Conservation (phyloP, 495 filamentous ascomycete genomes). For the Thozetella sp. region DNA sequence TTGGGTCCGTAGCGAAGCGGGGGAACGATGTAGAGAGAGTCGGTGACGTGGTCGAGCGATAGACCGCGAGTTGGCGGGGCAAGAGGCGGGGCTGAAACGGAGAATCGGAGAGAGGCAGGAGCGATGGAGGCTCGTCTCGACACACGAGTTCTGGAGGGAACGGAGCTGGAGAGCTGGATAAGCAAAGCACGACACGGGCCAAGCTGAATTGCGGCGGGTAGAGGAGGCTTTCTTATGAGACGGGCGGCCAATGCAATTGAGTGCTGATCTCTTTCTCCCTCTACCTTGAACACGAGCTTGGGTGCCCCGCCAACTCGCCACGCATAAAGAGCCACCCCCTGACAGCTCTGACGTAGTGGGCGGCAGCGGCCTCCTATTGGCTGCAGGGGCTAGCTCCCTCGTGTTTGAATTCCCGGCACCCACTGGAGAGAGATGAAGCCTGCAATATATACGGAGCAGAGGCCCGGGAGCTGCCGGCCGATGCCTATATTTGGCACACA, state of each 20-base stretch:
- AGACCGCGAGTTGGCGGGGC: too few relatives aligned
- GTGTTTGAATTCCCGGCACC: constrained; percentile 2
- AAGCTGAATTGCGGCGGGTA: too few relatives aligned
- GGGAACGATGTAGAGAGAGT: background rate
- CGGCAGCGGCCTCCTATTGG: background rate
- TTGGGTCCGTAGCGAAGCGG: constrained; percentile 6
- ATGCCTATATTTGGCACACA: constrained; percentile 1
- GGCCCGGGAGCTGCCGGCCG: background rate
- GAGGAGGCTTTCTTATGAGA: background rate
- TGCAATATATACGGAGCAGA: background rate
- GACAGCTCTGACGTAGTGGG: background rate
- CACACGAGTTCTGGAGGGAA: background rate
- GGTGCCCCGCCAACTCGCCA: constrained; percentile 1
- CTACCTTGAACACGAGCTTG: background rate
- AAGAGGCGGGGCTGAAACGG: too few relatives aligned
- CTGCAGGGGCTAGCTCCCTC: background rate
- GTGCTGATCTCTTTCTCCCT: background rate
- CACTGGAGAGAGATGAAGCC: background rate
- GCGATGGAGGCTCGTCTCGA: too few relatives aligned
- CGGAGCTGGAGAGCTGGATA: background rate
- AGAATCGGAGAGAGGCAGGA: too few relatives aligned
- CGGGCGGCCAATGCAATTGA: background rate
- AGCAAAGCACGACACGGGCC: background rate
- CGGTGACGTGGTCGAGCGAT: background rate
- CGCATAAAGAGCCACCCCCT: background rate